Base-by-base conservation (phyloP, 2,329 filamentous ascomycete genomes). In the Shiraia bambusicola region DNA sequence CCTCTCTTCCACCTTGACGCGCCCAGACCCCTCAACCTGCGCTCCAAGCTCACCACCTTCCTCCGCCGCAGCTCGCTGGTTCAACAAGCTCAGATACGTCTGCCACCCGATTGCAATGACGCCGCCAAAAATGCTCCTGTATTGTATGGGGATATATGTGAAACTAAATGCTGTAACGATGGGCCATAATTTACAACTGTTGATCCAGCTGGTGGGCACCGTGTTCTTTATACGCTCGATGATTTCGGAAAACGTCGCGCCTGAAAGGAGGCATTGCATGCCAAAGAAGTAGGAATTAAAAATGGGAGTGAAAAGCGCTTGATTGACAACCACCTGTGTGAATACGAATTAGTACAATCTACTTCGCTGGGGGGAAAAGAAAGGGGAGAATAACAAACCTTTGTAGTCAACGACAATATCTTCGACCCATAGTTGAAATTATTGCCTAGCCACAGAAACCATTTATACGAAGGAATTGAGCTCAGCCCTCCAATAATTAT, bases 81-180 rank as follows among this genome's bases (percentile, higher is more conserved):
- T 95, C 59, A 95, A 69, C 67, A 83, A 87, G 54, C 84, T 88
- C 56, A 96, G 63, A 74, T 95, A 96, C 1, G 88, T 90, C 77
- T 95, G 91, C 91, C 91, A 96, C 0, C 87, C 87, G 37, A 95
- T 85, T 1, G 88, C 88, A 51, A 95, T 79, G 6, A 86, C 72
- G 1, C 87, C 67, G 27, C 86, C 82, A 55, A 95, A 93, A 12
- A 95, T 78, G 56, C 83, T 87, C 36, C 91, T 76, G 68, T 88
- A 92, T 61, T 92, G 83, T 34, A 89, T 75, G 17, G 84, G 81
- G 4, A 96, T 74, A 59, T 88, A 93, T n/a, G 86, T 82, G 61
- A 96, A 94, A 66, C 79, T 91, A 63, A 96, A 84, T 0, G 89
- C 89, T 11, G 86, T 94, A 12, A 95, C 86, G 0, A 82, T 82